Evolutionary conservation across 2,329 filamentous ascomycete genomes (phyloP).

Genomic region (Cytospora schulzeri): DNA sequence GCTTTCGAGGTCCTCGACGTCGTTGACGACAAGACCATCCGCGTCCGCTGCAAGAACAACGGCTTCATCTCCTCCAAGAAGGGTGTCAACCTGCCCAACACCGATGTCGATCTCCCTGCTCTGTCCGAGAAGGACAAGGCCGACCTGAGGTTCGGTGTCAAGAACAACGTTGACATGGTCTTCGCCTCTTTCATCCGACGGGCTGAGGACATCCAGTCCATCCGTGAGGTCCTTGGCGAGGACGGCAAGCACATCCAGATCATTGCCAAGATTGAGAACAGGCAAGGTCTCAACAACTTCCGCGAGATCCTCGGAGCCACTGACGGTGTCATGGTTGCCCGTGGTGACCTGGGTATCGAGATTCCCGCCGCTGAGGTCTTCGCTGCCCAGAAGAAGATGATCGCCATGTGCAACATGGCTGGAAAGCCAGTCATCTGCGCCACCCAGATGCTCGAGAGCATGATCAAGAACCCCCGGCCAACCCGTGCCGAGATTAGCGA

Average conservation of each 20-base stretch:
- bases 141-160: slow-evolving; percentile 92
- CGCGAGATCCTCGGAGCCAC: slow-evolving; percentile 94
- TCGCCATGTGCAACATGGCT: slow-evolving; percentile 99
- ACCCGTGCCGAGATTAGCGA: slow-evolving; percentile 98
- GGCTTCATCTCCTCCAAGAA: slow-evolving; percentile 98
- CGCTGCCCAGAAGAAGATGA: slow-evolving; percentile 99
- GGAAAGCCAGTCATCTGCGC: slow-evolving; percentile 99
- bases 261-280: slow-evolving; percentile 99
- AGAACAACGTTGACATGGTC: slow-evolving; percentile 99
- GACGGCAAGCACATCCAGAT: slow-evolving; percentile 97
- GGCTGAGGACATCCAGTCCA: slow-evolving; percentile 88
- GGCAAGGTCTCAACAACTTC: slow-evolving; percentile 99
- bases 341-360: slow-evolving; percentile 97
- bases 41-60: slow-evolving; percentile 89
- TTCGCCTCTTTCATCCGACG: slow-evolving; percentile 98
- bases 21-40: slow-evolving; percentile 85
- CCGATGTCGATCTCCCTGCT: slow-evolving; percentile 95
- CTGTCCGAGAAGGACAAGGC: slow-evolving; percentile 97
- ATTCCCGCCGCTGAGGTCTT: slow-evolving; percentile 98
- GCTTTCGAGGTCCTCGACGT: slow-evolving; percentile 92
- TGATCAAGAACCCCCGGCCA: slow-evolving; percentile 99
- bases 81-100: slow-evolving; percentile 98
- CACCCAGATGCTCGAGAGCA: slow-evolving; percentile 99
- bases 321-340: slow-evolving; percentile 99
- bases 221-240: slow-evolving; percentile 86